These are phyloP conservation scores for Aegilops sharonensis DNA, from an alignment of 176 grass and related monocot genomes.

Conservation along the genomic window DNA sequence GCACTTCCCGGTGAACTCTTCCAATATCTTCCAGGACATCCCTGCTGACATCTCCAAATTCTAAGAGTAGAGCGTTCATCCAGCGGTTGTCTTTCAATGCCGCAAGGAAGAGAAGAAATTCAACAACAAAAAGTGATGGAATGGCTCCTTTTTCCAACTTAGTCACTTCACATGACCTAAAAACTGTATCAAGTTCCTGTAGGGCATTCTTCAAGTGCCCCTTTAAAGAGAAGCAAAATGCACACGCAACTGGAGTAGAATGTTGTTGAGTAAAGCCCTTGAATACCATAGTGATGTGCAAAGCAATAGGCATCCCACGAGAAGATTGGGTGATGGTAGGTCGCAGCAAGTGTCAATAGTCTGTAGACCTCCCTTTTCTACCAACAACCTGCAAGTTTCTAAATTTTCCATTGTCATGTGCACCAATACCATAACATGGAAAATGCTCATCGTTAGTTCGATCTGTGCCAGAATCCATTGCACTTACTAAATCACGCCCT, in stretches of 20 bases:
- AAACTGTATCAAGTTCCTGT: slow-evolving; percentile 58
- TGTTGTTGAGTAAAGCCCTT: slow-evolving; percentile 98
- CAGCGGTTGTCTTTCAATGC: slow-evolving; percentile 93
- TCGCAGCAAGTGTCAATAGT: slow-evolving; percentile 74
- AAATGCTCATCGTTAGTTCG: slow-evolving; percentile 78
- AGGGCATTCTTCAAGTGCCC: slow-evolving; percentile 84
- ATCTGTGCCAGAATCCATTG: slow-evolving; percentile 55
- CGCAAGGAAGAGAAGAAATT: slow-evolving; percentile 92
- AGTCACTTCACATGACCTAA: slow-evolving; percentile 41
- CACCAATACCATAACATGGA: slow-evolving; percentile 96
- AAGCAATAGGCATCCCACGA: slow-evolving; percentile 97
- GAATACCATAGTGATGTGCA: slow-evolving; percentile 97
- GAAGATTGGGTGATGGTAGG: slow-evolving; percentile 98
- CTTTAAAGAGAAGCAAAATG: slow-evolving; percentile 79
- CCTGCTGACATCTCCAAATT: slow-evolving; percentile 84
- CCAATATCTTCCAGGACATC: slow-evolving; percentile 95
- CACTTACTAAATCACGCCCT: slow-evolving; percentile 81
- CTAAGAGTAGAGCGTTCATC: slow-evolving; percentile 86
- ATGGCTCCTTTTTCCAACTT: slow-evolving; percentile 48
- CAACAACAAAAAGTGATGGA: slow-evolving; percentile 84
- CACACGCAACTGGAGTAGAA: slow-evolving; percentile 80
- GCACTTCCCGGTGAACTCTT: slow-evolving; percentile 68
- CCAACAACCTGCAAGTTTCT: slow-evolving; percentile 96
- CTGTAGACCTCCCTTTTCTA: slow-evolving; percentile 87
- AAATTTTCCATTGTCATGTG: slow-evolving; percentile 96